Evolutionary conservation across 371 early-diverging fungal species (phyloP), one percentile per base, ranked within the genome.

Genomic region (Capillidium rhysosporum): DNA sequence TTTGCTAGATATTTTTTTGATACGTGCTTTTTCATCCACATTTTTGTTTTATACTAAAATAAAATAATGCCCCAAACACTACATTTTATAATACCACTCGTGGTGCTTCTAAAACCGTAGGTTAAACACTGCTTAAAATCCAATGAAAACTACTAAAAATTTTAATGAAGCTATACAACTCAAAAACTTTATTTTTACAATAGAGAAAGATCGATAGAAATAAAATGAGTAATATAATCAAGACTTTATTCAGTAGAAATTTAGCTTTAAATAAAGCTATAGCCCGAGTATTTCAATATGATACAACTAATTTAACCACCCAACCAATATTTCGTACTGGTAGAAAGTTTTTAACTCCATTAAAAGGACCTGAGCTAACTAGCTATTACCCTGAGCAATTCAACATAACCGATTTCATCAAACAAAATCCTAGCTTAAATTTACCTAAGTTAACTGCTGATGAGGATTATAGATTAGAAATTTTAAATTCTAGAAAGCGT

Each of bases 381-480:
- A 45, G 24, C 21, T 53, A 53, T 44, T 53, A 53, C 21, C 54
- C 54, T 16, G 51, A 51, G 25, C 43, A 21, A 14, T 53, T 45
- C 18, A 51, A 29, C 47, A 47, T 47, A 7, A 9, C 14, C 9
- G 5, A 4, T 5, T 47, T 47, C 26, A 26, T 24, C 26, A 18
- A 25, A 26, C 18, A 47, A 18, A 43, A 43, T 18, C 43, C 43
- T 16, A 21, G 21, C 43, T 43, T 43, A 18, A 25, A 47, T 20
- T 30, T 47, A n/a, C 30, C 28, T 7, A 47, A 47, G 16, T 4
- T 34, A 26, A 52, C 52, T 12, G 41, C 29, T 16, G 54, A 53
- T 26, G 54, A 53, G 40, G 30, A 24, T 43, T 53, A 44, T 40
- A 53, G 45, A 53, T 4, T 44, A 12, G 40, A 40, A 29, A 53